Percentiles rank a stretch among this genome's conserved stretches.
phyloP scores from a whole-genome alignment of 805 yeast species.

The Candida peoriensis region DNA sequence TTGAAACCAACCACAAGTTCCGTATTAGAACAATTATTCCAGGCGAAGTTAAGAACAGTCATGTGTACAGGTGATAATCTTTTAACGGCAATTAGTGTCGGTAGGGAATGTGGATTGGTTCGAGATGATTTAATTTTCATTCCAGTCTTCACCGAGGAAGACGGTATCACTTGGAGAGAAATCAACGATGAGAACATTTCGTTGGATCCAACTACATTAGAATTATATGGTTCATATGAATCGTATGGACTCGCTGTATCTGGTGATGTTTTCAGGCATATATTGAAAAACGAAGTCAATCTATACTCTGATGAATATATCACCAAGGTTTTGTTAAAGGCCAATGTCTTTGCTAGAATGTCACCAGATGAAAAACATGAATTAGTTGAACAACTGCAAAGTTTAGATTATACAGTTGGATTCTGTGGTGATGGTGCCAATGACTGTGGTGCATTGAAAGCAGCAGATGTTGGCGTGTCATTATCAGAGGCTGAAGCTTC shows the following conservation, averaged over 20 bases:
- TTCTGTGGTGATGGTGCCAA: constrained; percentile 99
- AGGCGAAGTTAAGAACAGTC: constrained; percentile 73
- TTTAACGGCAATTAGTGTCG: constrained; percentile 91
- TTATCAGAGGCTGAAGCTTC: constrained; percentile 97
- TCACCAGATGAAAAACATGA: constrained; percentile 99
- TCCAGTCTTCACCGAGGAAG: constrained; percentile 47
- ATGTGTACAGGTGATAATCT: constrained; percentile 99
- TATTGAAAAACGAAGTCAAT: constrained; percentile 42
- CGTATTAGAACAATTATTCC: constrained; percentile 53
- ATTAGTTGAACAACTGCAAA: constrained; percentile 80
- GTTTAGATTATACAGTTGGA: constrained; percentile 85
- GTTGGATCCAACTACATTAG: constrained; percentile 62
- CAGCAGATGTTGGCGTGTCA: constrained; percentile 96
- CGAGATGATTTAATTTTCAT: constrained; percentile 47
- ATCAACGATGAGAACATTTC: constrained; percentile 50
- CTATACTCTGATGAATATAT: constrained; percentile 33
- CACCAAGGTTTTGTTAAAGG: constrained; percentile 59
- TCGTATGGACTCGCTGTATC: constrained; percentile 77
- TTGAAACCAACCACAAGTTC: constrained; percentile 63
- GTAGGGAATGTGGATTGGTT: constrained; percentile 73
- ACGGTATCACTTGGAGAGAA: constrained; percentile 52
- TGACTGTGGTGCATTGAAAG: constrained; percentile 97
- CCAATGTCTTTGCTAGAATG: constrained; percentile 90
- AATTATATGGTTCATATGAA: constrained; percentile 34
- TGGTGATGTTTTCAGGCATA: constrained; percentile 83